phyloP scores from a whole-genome alignment of 208 protist genomes.

The Leishmania amazonensis region DNA sequence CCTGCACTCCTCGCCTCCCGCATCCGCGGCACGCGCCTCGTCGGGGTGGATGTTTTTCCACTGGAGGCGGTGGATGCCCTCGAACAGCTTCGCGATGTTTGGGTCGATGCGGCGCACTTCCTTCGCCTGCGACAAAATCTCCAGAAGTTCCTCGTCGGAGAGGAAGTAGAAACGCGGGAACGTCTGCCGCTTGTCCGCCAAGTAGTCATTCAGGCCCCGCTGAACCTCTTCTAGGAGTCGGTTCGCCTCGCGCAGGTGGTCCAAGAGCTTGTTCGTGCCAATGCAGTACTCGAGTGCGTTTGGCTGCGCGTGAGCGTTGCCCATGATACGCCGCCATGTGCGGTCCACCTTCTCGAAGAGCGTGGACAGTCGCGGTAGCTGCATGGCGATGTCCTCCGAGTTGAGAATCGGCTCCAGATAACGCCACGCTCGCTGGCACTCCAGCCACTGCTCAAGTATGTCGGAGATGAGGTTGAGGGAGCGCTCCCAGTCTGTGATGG shows the following conservation, averaged over 20 bases:
- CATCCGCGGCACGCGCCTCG: neutral
- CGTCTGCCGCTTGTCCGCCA: slow-evolving; percentile 94
- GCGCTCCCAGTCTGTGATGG: slow-evolving; percentile 95
- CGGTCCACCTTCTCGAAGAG: slow-evolving; percentile 96
- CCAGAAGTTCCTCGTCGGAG: slow-evolving; percentile 93
- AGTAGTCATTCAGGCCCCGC: slow-evolving; percentile 97
- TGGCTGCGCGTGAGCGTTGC: slow-evolving; percentile 79
- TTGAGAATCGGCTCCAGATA: slow-evolving; percentile 98
- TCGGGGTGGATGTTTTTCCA: slow-evolving; percentile 52
- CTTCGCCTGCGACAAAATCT: slow-evolving; percentile 97
- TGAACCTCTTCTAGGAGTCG: slow-evolving; percentile 96
- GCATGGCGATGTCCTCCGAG: slow-evolving; percentile 96
- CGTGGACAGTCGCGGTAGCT: slow-evolving; percentile 94
- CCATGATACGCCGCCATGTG: slow-evolving; percentile 95
- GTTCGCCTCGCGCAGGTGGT: slow-evolving; percentile 94
- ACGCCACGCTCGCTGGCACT: slow-evolving; percentile 96
- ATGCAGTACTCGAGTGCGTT: slow-evolving; percentile 95
- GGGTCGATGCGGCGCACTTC: slow-evolving; percentile 95
- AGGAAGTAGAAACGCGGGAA: slow-evolving; percentile 96
- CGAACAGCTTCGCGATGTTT: slow-evolving; percentile 96
- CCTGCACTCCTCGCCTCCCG: neutral
- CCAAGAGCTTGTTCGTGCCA: slow-evolving; percentile 93
- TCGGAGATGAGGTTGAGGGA: slow-evolving; percentile 93
- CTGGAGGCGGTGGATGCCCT: slow-evolving; percentile 91
- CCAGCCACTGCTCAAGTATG: slow-evolving; percentile 97